Percentiles rank a stretch among this genome's conserved stretches.
Evolutionary conservation across 805 yeast species (phyloP).

Genomic region (Torulaspora microellipsoides): DNA sequence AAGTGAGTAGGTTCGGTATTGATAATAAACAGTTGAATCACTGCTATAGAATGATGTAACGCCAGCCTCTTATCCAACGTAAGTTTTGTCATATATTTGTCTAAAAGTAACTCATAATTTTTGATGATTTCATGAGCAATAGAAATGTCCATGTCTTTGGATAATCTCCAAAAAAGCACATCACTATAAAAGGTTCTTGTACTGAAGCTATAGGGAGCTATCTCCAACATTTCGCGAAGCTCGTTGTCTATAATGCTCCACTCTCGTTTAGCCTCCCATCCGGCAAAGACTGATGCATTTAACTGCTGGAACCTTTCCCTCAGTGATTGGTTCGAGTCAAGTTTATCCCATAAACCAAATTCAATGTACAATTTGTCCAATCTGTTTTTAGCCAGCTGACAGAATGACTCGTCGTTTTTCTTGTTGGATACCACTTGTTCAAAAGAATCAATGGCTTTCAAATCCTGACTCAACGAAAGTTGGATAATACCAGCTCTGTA

Average conservation of each 20-base stretch:
- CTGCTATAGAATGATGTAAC: conserved; percentile 31
- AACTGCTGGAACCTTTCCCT: conserved; percentile 17
- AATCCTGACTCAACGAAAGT: conserved; percentile 50
- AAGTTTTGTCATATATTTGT: conserved; percentile 25
- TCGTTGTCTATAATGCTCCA: conserved; percentile 27
- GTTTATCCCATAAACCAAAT: conserved; percentile 45
- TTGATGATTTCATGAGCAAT: conserved; percentile 23
- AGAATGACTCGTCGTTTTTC: conserved; percentile 36
- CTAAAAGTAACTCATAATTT: conserved; percentile 24
- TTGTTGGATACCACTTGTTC: conserved; percentile 37
- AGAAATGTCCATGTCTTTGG: conserved; percentile 27
- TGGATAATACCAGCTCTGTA: conserved; percentile 62
- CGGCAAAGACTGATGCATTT: conserved; percentile 12
- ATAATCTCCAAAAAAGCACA: conserved; percentile 18
- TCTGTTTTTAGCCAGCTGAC: conserved; percentile 46
- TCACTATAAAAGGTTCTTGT: conserved; percentile 29
- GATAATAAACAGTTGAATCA: conserved; percentile 47
- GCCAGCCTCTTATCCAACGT: conserved; percentile 27
- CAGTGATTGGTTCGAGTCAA: conserved; percentile 22
- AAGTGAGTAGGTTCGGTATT: conserved; percentile 49
- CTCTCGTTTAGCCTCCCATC: conserved; percentile 11
- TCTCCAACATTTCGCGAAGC: conserved; percentile 33
- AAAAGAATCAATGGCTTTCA: conserved; percentile 50
- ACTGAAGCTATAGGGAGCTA: conserved; percentile 43
- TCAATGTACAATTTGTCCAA: conserved; percentile 47